Conservation (phyloP, 192 early-diverging fungal genomes). For the Coemansia sp. region DNA sequence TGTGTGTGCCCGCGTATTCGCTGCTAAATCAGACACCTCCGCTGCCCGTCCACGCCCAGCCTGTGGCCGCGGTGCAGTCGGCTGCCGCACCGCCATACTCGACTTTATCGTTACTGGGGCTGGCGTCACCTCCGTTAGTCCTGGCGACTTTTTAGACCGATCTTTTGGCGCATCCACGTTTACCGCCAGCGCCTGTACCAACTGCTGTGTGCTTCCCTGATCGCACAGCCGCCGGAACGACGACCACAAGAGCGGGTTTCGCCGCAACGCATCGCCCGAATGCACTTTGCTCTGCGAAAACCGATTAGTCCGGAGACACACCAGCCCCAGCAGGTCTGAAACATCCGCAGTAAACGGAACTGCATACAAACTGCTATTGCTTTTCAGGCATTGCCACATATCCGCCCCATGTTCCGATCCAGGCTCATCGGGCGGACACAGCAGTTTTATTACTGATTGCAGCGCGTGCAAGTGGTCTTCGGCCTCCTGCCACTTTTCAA, state of each 20-base stretch:
- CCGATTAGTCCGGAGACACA: conserved; percentile 48
- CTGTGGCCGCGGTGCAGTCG: conserved; percentile 1
- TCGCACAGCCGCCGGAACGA: conserved; percentile 49
- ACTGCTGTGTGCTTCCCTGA: conserved; percentile 18
- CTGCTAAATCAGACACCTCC: neutral
- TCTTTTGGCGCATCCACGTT: neutral
- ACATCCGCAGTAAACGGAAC: conserved; percentile 39
- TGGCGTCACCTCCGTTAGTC: conserved; percentile 2
- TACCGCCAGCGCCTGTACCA: conserved; percentile 9
- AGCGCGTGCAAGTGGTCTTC: conserved; percentile 45
- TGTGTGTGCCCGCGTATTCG: conserved; percentile 13
- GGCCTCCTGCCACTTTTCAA: conserved; percentile 55
- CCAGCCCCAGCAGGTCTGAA: conserved; percentile 41
- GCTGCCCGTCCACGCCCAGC: neutral
- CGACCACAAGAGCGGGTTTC: conserved; percentile 51
- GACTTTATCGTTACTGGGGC: conserved; percentile 1
- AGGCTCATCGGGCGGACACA: conserved; percentile 29
- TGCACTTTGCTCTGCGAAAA: conserved; percentile 34
- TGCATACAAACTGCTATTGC: conserved; percentile 12
- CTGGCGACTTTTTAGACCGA: neutral
- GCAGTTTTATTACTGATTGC: conserved; percentile 4
- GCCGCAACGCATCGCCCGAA: conserved; percentile 33
- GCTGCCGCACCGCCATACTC: neutral
- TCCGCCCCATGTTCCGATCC: conserved; percentile 16
- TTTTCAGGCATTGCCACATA: conserved; percentile 4